Percentiles rank a stretch among this genome's conserved stretches.
Conservation (phyloP, 2,329 filamentous ascomycete genomes). For the Penicillium griseofulvum region DNA sequence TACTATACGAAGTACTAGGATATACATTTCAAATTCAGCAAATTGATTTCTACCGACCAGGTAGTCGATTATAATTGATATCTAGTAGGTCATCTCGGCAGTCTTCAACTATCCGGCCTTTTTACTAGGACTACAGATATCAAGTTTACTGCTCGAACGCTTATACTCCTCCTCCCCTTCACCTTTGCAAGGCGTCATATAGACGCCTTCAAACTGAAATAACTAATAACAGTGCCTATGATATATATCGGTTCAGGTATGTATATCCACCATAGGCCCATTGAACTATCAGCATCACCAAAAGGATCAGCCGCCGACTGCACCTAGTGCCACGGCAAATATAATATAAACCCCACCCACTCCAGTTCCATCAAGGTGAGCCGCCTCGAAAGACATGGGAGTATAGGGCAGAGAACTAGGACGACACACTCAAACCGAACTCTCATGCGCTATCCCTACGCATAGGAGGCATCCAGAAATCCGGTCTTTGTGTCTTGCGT, state of each 20-base stretch:
- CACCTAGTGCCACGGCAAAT: background rate
- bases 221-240: background rate
- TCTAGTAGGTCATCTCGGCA: background rate
- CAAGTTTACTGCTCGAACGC: background rate
- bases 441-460: constrained; percentile 3
- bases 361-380: constrained; percentile 9
- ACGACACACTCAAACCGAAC: background rate
- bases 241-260: background rate
- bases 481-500: background rate
- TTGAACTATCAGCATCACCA: background rate
- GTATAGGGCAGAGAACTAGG: background rate
- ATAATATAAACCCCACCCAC: background rate
- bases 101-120: background rate
- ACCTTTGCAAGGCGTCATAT: background rate
- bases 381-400: constrained; percentile 10
- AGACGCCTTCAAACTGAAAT: background rate
- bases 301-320: background rate
- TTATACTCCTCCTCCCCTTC: background rate
- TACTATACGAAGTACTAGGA: too few species aligned
- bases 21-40: background rate
- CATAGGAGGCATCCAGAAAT: constrained; percentile 6
- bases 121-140: background rate
- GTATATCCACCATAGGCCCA: background rate
- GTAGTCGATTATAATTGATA: background rate
- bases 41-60: background rate